These are phyloP conservation scores for Lonicera japonica DNA, from an alignment of 129 eudicot species.

Conservation along the genomic window DNA sequence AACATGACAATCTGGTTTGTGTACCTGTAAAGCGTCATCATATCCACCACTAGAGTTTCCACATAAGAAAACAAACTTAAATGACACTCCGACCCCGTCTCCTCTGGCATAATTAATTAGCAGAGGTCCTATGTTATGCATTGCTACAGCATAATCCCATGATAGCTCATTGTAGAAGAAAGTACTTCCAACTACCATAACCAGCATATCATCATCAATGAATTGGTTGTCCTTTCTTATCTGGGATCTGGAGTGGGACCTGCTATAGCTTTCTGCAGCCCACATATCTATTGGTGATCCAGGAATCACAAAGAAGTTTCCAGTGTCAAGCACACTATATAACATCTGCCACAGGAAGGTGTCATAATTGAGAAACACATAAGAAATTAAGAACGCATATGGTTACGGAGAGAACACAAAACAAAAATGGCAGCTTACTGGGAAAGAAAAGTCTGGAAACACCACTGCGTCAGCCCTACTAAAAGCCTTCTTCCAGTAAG, in stretches of 20 bases:
- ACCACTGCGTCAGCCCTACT: slow-evolving; percentile 77
- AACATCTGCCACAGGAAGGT: slow-evolving; percentile 71
- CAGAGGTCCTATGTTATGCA: slow-evolving; percentile 80
- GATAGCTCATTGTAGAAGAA: slow-evolving; percentile 77
- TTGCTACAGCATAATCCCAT: slow-evolving; percentile 86
- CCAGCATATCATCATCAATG: slow-evolving; percentile 61
- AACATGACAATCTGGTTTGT: not conserved
- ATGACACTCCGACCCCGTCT: slow-evolving; percentile 32
- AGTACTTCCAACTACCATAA: slow-evolving; percentile 84
- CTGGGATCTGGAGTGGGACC: slow-evolving; percentile 50
- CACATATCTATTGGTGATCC: slow-evolving; percentile 96
- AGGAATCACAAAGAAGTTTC: slow-evolving; percentile 99
- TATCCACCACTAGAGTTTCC: slow-evolving; percentile 80
- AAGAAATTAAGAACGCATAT: slow-evolving; percentile 8
- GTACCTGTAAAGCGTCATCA: slow-evolving; percentile 82
- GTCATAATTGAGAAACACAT: slow-evolving; percentile 33
- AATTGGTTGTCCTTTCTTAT: slow-evolving; percentile 49
- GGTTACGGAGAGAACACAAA: slow-evolving; percentile 1
- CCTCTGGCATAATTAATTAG: slow-evolving; percentile 65
- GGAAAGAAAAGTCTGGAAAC: slow-evolving; percentile 73
- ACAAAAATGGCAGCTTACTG: slow-evolving; percentile 41
- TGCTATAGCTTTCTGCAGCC: slow-evolving; percentile 83
- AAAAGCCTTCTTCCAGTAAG: slow-evolving; percentile 69
- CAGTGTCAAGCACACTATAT: slow-evolving; percentile 90
- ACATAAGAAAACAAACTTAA: slow-evolving; percentile 64